Percentiles rank a stretch among this genome's conserved stretches.
Conservation (phyloP, 2,329 filamentous ascomycete genomes). For the Neodidymelliopsis sp. region DNA sequence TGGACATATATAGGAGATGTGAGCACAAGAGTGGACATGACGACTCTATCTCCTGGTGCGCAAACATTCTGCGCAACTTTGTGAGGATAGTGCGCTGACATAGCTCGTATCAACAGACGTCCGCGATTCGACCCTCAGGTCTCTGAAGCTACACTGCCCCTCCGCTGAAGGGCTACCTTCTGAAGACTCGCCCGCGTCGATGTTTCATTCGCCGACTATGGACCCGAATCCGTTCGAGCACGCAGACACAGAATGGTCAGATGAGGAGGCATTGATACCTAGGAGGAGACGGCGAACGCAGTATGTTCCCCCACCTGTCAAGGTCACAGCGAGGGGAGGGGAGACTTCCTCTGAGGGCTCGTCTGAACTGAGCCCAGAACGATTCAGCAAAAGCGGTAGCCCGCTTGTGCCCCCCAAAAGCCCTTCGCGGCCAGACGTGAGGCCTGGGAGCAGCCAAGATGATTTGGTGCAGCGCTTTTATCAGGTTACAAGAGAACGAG, state of each 20-base stretch:
- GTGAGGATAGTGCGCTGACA: slow-evolving; percentile 30
- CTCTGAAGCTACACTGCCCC: slow-evolving; percentile 47
- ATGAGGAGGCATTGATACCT: slow-evolving; percentile 48
- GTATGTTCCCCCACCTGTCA: slow-evolving; percentile 40
- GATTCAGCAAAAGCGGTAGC: slow-evolving; percentile 29
- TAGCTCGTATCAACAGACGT: slow-evolving; percentile 39
- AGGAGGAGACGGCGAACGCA: slow-evolving; percentile 38
- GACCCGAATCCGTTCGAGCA: slow-evolving; percentile 41
- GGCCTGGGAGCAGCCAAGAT: slow-evolving; percentile 44
- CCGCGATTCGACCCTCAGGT: slow-evolving; percentile 46
- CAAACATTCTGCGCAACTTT: slow-evolving; percentile 15
- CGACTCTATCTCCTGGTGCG: slow-evolving; percentile 38
- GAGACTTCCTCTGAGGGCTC: slow-evolving; percentile 38
- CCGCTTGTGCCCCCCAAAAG: slow-evolving; percentile 47
- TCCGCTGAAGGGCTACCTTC: slow-evolving; percentile 44
- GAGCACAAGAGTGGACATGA: slow-evolving; percentile 28
- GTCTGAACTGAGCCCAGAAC: slow-evolving; percentile 31
- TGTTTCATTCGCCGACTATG: slow-evolving; percentile 25
- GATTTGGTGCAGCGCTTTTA: slow-evolving; percentile 49
- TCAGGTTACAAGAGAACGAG: slow-evolving; percentile 48
- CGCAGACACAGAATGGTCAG: slow-evolving; percentile 47
- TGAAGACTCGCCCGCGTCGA: slow-evolving; percentile 27
- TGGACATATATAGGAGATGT: slow-evolving; percentile 19
- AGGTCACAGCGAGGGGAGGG: slow-evolving; percentile 28
- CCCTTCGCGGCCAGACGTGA: slow-evolving; percentile 43